These are phyloP conservation scores for Claviceps pusilla DNA, from an alignment of 2,329 filamentous ascomycete species.

Conservation along the genomic window DNA sequence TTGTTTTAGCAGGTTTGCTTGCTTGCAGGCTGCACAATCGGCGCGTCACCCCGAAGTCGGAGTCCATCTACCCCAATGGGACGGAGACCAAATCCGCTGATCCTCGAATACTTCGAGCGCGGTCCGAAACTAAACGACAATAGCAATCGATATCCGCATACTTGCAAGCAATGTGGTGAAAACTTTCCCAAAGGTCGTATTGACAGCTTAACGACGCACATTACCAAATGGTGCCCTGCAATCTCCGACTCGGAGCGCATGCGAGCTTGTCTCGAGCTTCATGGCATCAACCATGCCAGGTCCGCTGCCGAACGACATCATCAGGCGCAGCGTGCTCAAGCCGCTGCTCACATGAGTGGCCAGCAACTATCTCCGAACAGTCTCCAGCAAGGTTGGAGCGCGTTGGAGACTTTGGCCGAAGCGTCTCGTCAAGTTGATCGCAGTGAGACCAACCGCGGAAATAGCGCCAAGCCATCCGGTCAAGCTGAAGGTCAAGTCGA, in stretches of 20 bases:
- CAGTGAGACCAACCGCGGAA: constrained; percentile 42
- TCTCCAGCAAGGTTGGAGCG: constrained; percentile 53
- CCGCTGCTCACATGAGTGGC: constrained; percentile 13
- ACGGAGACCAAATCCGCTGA: constrained; percentile 68
- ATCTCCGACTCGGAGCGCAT: constrained; percentile 61
- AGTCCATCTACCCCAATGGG: constrained; percentile 43
- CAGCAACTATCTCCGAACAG: constrained; percentile 15
- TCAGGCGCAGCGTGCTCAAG: constrained; percentile 4
- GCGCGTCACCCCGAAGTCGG: constrained; percentile 8
- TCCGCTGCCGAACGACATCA: constrained; percentile 18
- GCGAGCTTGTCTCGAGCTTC: constrained; percentile 56
- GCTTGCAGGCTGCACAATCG: constrained; percentile 14
- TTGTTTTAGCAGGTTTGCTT: constrained; percentile 8
- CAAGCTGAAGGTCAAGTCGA: constrained; percentile 15
- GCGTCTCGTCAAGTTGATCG: constrained; percentile 68
- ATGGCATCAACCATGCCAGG: constrained; percentile 47
- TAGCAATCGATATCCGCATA: constrained; percentile 84
- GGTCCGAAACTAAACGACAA: constrained; percentile 76
- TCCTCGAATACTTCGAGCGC: constrained; percentile 76
- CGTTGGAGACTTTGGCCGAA: constrained; percentile 74
- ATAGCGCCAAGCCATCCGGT: constrained; percentile 17
- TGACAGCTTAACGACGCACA: constrained; percentile 65
- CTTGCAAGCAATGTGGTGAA: constrained; percentile 76
- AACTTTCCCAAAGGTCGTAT: constrained; percentile 81
- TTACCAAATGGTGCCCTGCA: constrained; percentile 75